phyloP scores from a whole-genome alignment of 345 rosid species.

The Arabidopsis suecica region DNA sequence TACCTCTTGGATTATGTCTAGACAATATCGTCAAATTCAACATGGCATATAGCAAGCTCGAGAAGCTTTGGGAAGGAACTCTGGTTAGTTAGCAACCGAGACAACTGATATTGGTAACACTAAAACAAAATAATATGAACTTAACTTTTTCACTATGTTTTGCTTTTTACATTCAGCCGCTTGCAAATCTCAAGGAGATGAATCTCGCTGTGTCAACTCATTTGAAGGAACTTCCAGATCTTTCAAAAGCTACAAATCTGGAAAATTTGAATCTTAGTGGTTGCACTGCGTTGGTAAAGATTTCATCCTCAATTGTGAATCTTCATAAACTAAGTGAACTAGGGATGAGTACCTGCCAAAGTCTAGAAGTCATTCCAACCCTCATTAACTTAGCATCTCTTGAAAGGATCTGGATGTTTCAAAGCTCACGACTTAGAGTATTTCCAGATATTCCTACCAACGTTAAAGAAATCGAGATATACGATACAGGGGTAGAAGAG shows the following conservation, averaged over 20 bases:
- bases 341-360: rapidly evolving
- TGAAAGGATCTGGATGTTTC: rapidly evolving
- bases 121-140: too few species aligned
- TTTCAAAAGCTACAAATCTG: conserved; percentile 25
- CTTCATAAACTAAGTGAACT: neutral
- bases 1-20: conserved; percentile 20
- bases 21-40: conserved; percentile 14
- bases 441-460: neutral
- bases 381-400: neutral
- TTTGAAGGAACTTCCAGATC: conserved; percentile 12
- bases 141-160: too few species aligned
- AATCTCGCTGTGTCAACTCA: neutral
- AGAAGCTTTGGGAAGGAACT: conserved; percentile 32
- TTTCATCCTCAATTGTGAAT: neutral
- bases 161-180: conserved; percentile 2
- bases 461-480: rapidly evolving
- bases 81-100: conserved; percentile 2
- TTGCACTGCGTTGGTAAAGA: conserved; percentile 21
- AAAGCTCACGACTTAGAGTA: neutral
- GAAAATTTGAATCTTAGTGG: neutral
- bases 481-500: neutral
- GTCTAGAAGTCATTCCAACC: neutral
- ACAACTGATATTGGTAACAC: neutral
- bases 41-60: neutral
- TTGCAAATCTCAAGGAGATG: conserved; percentile 30